Base-by-base conservation (phyloP, 441 rosid species). In the Jatropha podagrica region DNA sequence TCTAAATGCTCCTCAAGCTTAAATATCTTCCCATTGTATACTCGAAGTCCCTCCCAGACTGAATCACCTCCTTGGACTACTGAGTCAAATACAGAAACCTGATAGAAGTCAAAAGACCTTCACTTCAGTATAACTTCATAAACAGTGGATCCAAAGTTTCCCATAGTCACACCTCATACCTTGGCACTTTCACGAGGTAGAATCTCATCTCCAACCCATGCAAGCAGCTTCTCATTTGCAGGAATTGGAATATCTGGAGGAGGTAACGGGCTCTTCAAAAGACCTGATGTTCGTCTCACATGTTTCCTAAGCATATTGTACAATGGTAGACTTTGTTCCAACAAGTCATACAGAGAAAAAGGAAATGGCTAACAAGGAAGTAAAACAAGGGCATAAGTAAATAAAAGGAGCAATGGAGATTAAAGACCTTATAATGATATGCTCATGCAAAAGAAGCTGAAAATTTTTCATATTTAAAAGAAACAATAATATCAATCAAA, bases 11-110 rank as follows among this genome's bases (percentile, higher is more conserved):
- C 97, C 63, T 94, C 97, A 77, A 92, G 95, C 87, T 91, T 94
- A 83, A 91, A 94, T 37, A 91, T 72, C 83, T 87, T 91, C 79
- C 95, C 85, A 51, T 74, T 80, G 76, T 92, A 91, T 74, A 92
- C 77, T 64, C 97, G 78, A 75, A 94, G 97, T 71, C 98, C 98
- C 86, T 94, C 97, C 98, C 98, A 94, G 65, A 86, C 98, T 23
- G 88, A 91, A 76, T 94, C 97, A 78, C 98, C 95, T 18, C 98
- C 97, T 89, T 92, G 97, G 78, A 94, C 94, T 75, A 91, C 83
- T 42, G 97, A 94, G 85, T 94, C 95, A 80, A 94, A 92, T 20
- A 91, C 97, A 62, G 97, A 94, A 82, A 94, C 98, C 98, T 92
- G 75, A 80, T 27, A 62, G 13, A 79, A 66, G 38, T 38, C 27